Conservation (phyloP, 768 basidiomycete species). For the Phylloporus scabripes region DNA sequence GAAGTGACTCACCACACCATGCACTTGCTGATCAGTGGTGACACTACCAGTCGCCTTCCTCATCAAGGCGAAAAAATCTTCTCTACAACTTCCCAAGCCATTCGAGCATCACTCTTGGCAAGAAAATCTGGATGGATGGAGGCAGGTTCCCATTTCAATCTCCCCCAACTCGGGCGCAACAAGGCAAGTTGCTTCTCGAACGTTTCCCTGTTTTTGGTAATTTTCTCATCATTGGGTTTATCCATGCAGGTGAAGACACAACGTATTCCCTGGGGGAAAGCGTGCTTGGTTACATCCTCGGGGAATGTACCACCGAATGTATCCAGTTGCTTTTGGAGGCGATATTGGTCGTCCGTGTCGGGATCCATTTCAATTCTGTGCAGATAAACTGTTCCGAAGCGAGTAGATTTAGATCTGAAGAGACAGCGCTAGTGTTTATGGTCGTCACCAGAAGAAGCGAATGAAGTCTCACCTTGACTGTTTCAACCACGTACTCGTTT, state of each 20-base stretch:
- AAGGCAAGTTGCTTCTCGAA: background rate
- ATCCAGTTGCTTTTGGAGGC: constrained; percentile 4
- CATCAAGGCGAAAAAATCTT: background rate
- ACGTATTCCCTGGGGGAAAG: background rate
- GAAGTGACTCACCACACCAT: background rate
- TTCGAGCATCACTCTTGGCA: background rate
- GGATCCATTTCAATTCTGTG: constrained; percentile 8
- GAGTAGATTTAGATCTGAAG: constrained; percentile 8
- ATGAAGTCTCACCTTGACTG: constrained; percentile 4
- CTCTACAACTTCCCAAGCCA: constrained; percentile 12
- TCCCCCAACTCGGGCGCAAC: too few relatives aligned
- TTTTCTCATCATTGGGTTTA: accelerated
- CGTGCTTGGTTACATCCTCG: background rate
- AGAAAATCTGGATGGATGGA: constrained; percentile 2
- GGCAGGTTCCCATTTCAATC: constrained; percentile 3
- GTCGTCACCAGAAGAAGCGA: background rate
- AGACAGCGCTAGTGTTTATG: background rate
- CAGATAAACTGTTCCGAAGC: constrained; percentile 12
- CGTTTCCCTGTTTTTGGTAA: accelerated
- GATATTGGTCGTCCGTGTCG: accelerated
- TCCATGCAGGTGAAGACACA: constrained; percentile 9
- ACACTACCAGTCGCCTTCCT: background rate
- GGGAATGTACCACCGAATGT: constrained; percentile 7
- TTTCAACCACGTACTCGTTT: constrained; percentile 6
- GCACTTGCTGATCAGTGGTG: background rate